phyloP scores from a whole-genome alignment of 495 filamentous ascomycete species.

The Physcia stellaris region DNA sequence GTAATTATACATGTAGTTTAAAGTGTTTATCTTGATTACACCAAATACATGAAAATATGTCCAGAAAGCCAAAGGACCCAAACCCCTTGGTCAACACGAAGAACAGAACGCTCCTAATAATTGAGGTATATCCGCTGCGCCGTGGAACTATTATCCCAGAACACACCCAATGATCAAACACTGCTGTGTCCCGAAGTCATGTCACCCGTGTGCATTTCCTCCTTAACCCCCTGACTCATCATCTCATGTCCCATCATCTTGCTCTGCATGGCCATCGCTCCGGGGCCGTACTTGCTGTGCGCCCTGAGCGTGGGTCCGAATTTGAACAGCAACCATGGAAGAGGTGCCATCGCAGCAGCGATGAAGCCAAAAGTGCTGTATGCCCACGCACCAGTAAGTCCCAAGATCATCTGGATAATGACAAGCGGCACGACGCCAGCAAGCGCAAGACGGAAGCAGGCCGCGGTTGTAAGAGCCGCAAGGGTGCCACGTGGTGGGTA shows the following conservation, averaged over 20 bases:
- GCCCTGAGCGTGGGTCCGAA: slow-evolving; percentile 34
- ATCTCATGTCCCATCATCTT: slow-evolving; percentile 6
- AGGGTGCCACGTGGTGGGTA: slow-evolving; percentile 20
- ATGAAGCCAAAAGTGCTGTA: slow-evolving; percentile 30
- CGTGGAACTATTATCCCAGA: too few relatives aligned
- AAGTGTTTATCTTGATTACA: too few relatives aligned
- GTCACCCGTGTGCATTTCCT: slow-evolving; percentile 14
- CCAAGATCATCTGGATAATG: slow-evolving; percentile 23
- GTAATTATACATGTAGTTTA: too few relatives aligned
- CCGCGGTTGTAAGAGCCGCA: slow-evolving; percentile 14
- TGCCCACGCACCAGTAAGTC: slow-evolving; percentile 28
- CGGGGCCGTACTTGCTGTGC: slow-evolving; percentile 28
- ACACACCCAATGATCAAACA: too few relatives aligned
- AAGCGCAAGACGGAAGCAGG: slow-evolving; percentile 11
- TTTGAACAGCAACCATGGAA: slow-evolving; percentile 28
- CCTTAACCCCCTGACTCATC: slow-evolving; percentile 3
- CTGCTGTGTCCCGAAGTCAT: slow-evolving; percentile 1
- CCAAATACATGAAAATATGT: too few relatives aligned
- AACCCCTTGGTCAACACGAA: too few relatives aligned
- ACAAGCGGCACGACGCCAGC: slow-evolving; percentile 15
- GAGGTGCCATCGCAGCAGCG: slow-evolving; percentile 22
- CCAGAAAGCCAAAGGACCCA: too few relatives aligned
- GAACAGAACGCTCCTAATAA: too few relatives aligned
- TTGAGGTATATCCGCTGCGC: too few relatives aligned
- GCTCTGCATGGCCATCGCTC: neutral